Percentiles rank a stretch among this genome's conserved stretches.
Evolutionary conservation across 306 rosid genomes (phyloP).

Genomic region (Fragaria nilgerrensis): DNA sequence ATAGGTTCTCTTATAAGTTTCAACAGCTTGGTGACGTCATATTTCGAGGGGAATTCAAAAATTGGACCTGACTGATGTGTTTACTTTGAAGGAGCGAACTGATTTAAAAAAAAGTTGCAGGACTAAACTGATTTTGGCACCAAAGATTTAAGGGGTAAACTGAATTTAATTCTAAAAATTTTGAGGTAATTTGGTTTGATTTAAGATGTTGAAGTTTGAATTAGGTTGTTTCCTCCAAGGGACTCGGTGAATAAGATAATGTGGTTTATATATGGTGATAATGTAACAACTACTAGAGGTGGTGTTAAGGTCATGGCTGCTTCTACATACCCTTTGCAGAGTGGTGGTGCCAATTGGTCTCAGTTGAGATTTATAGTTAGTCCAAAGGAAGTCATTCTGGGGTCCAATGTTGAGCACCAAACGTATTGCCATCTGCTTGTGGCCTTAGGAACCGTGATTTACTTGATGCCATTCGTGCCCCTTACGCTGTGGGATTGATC

Average conservation of each 20-base stretch:
- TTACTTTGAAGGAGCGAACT: too few species aligned
- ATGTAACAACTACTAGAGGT: constrained; percentile 45
- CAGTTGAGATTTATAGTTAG: constrained; percentile 39
- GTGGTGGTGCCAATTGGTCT: constrained; percentile 40
- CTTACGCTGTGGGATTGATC: constrained; percentile 55
- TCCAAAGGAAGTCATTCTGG: constrained; percentile 55
- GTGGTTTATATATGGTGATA: constrained; percentile 53
- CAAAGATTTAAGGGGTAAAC: too few species aligned
- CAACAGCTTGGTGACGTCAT: too few species aligned
- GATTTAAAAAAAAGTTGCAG: too few species aligned
- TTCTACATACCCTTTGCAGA: constrained; percentile 53
- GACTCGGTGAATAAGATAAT: constrained; percentile 44
- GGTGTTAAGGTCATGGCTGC: constrained; percentile 75
- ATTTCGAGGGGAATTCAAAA: too few species aligned
- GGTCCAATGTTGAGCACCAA: constrained; percentile 56
- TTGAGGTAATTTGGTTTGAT: neutral
- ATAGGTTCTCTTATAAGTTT: too few species aligned
- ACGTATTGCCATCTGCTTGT: constrained; percentile 69
- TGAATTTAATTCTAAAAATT: too few species aligned
- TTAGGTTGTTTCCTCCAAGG: constrained; percentile 58
- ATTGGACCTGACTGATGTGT: too few species aligned
- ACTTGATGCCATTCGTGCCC: constrained; percentile 47
- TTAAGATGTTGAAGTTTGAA: neutral
- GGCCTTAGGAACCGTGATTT: constrained; percentile 42
- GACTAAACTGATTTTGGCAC: too few species aligned